phyloP scores from a whole-genome alignment of 1,139 yeast species.

The Magnusiomyces paraingens region DNA sequence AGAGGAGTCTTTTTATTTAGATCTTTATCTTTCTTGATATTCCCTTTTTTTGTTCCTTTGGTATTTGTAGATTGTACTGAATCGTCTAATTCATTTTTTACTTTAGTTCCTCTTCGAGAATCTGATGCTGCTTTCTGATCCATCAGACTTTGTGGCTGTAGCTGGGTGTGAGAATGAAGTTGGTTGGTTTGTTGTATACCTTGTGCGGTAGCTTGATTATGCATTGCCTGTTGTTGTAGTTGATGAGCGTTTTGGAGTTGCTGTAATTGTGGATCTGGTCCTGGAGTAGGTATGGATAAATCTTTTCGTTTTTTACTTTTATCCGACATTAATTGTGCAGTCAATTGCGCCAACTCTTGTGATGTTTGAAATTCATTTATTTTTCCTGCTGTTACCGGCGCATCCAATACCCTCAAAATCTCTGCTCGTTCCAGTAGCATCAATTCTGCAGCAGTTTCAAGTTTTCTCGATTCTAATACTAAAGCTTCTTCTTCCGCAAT shows the following conservation, averaged over 20 bases:
- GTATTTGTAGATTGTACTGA: neutral
- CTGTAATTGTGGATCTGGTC: constrained; percentile 39
- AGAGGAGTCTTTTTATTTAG: constrained; percentile 24
- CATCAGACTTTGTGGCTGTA: constrained; percentile 11
- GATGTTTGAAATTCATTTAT: constrained; percentile 76
- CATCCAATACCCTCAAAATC: constrained; percentile 69
- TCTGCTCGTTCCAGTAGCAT: constrained; percentile 80
- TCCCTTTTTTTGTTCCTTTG: constrained; percentile 16
- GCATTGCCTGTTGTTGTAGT: constrained; percentile 1
- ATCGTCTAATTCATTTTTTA: constrained; percentile 1
- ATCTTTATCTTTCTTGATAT: constrained; percentile 17
- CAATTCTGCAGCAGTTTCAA: constrained; percentile 88
- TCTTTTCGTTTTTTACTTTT: constrained; percentile 53
- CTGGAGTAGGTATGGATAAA: constrained; percentile 26
- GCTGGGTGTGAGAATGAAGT: constrained; percentile 9
- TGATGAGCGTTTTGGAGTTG: constrained; percentile 25
- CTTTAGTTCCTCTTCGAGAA: neutral
- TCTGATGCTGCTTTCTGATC: constrained; percentile 13
- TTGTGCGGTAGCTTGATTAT: constrained; percentile 4
- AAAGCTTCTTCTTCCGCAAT: constrained; percentile 96
- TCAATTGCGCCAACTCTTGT: constrained; percentile 82
- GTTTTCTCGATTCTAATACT: constrained; percentile 85
- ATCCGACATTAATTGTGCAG: constrained; percentile 70
- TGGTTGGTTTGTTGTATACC: constrained; percentile 8
- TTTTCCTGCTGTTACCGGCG: constrained; percentile 78